These are phyloP conservation scores for Nemania serpens DNA, from an alignment of 2,329 filamentous ascomycete species.

Conservation along the genomic window DNA sequence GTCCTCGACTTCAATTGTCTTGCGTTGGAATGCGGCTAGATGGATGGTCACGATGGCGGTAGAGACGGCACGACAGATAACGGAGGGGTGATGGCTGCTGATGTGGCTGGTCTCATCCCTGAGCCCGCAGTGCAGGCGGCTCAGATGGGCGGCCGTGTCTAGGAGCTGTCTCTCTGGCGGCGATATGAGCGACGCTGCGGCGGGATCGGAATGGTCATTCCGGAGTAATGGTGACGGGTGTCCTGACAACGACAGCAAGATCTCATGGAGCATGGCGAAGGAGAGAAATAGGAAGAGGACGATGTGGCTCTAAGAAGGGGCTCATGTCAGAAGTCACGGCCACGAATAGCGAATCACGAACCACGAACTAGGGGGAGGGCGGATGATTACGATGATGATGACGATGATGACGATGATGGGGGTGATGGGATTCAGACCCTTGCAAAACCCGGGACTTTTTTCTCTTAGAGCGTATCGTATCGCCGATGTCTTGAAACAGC, in stretches of 20 bases:
- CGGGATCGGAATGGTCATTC: constrained; percentile 51
- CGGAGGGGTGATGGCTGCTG: constrained; percentile 72
- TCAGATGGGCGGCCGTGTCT: constrained; percentile 74
- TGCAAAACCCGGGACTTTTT: constrained; percentile 36
- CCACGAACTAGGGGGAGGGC: too few species aligned
- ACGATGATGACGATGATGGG: neutral
- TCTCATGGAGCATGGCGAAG: constrained; percentile 87
- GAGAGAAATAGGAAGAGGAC: constrained; percentile 1
- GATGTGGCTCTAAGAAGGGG: constrained; percentile 22
- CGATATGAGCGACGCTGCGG: constrained; percentile 60
- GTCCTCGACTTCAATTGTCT: constrained; percentile 83
- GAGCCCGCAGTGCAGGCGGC: constrained; percentile 75
- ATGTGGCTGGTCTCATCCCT: constrained; percentile 70
- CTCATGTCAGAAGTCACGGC: constrained; percentile 19
- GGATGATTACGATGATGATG: neutral
- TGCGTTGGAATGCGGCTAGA: constrained; percentile 78
- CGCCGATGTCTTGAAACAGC: constrained; percentile 50
- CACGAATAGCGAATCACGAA: too few species aligned
- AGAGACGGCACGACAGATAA: constrained; percentile 85
- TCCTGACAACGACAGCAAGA: constrained; percentile 93
- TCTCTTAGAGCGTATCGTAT: constrained; percentile 46
- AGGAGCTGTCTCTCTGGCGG: constrained; percentile 85
- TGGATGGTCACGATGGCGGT: constrained; percentile 76
- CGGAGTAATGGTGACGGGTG: constrained; percentile 88
- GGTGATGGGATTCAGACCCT: constrained; percentile 28